Conservation (phyloP, 2,329 filamentous ascomycete genomes). For the Hypoxylon sp. region DNA sequence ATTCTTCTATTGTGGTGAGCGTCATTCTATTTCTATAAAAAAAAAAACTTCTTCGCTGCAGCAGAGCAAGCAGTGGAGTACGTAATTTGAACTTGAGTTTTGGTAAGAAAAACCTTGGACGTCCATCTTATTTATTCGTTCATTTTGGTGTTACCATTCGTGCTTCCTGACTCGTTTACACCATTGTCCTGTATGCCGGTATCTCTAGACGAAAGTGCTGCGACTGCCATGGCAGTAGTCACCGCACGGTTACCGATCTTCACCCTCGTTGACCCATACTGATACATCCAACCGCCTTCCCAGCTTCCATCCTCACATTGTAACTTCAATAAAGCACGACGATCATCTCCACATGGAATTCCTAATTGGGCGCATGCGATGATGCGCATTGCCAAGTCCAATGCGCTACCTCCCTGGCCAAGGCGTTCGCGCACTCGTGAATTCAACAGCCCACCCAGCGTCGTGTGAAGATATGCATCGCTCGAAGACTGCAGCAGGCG, state of each 20-base stretch:
- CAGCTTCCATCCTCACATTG: conserved; percentile 57
- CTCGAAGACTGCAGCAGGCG: conserved; percentile 46
- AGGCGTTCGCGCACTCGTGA: conserved; percentile 49
- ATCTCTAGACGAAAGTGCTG: conserved; percentile 30
- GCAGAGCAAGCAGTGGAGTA: no score
- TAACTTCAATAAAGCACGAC: conserved; percentile 45
- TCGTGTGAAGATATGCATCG: conserved; percentile 43
- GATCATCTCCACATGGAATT: conserved; percentile 40
- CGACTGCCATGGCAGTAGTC: conserved; percentile 41
- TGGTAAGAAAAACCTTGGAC: no score
- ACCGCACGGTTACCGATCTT: conserved; percentile 42
- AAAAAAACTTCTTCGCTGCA: no score
- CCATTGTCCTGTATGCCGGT: not conserved
- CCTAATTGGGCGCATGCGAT: conserved; percentile 50
- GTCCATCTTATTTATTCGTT: no score
- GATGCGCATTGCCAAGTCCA: conserved; percentile 52
- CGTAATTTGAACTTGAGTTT: no score
- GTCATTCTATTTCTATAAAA: no score
- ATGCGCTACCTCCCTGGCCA: conserved; percentile 46
- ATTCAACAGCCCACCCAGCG: conserved; percentile 46
- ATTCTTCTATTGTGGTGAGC: no score
- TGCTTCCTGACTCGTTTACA: not conserved
- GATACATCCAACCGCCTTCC: conserved; percentile 49
- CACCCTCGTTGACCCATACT: conserved; percentile 38
- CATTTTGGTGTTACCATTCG: no score